These are phyloP conservation scores for Blastobotrys buckinghamii DNA, from an alignment of 1,139 yeast species.

Conservation along the genomic window DNA sequence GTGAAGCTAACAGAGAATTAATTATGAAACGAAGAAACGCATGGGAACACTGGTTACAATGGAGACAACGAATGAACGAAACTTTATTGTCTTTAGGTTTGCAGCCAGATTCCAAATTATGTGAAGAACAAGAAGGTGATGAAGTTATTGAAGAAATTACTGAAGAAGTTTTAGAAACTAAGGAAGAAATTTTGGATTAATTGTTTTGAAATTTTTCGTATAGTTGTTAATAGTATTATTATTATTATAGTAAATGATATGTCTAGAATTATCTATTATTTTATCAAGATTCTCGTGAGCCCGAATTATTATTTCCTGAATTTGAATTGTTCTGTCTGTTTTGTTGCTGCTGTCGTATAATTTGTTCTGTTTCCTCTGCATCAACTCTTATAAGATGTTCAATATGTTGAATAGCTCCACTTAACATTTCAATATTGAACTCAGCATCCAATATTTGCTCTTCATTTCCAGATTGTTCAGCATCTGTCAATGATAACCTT, in stretches of 20 bases:
- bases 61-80: conserved; percentile 56
- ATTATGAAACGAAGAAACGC: conserved; percentile 79
- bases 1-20: conserved; percentile 84
- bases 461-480: not conserved
- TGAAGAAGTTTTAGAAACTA: conserved; percentile 66
- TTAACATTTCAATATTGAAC: conserved; percentile 22
- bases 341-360: no score
- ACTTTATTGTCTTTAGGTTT: conserved; percentile 44
- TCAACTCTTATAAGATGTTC: conserved; percentile 13
- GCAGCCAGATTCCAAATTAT: conserved; percentile 27
- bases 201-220: not conserved
- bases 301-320: no score
- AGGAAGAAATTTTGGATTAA: conserved; percentile 21
- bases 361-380: no score
- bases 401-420: conserved; percentile 19
- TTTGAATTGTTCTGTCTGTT: no score
- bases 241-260: no score
- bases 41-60: conserved; percentile 79
- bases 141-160: conserved; percentile 67
- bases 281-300: no score
- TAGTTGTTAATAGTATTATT: no score
- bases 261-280: no score
- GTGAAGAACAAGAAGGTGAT: conserved; percentile 37
- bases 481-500: not conserved
- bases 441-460: conserved; percentile 6